phyloP scores from a whole-genome alignment of 2,329 filamentous ascomycete species.

The Pyrenochaeta sp. region DNA sequence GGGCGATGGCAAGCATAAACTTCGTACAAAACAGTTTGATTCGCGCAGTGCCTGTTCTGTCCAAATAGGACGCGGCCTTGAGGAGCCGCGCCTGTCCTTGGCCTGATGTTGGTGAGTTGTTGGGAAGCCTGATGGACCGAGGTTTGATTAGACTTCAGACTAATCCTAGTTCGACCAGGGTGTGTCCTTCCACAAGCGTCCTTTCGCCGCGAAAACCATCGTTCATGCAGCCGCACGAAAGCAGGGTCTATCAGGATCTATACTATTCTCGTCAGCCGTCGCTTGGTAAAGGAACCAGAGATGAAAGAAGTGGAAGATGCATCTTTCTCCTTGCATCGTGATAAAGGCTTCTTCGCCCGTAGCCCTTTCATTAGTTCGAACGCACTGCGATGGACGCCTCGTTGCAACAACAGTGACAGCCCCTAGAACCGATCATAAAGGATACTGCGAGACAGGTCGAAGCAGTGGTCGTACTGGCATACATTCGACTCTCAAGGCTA shows the following conservation, averaged over 20 bases:
- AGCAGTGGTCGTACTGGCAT: too few relatives aligned
- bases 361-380: background rate
- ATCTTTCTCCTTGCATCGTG: background rate
- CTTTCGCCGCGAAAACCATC: constrained; percentile 4
- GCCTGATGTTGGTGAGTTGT: background rate
- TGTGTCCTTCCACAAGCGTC: background rate
- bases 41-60: background rate
- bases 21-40: background rate
- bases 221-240: background rate
- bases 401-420: too few relatives aligned
- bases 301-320: background rate
- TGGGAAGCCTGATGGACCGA: background rate
- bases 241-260: background rate
- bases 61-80: background rate
- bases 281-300: background rate
- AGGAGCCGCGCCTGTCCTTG: background rate
- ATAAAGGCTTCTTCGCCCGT: background rate
- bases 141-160: constrained; percentile 11
- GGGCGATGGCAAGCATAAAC: background rate
- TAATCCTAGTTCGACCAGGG: constrained; percentile 5
- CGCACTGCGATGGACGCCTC: too few relatives aligned
- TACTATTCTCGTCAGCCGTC: background rate
- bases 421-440: too few relatives aligned
- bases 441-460: too few relatives aligned
- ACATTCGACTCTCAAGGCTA: background rate